Evolutionary conservation across 208 protist species (phyloP).

Genomic region (Leishmania tropica): DNA sequence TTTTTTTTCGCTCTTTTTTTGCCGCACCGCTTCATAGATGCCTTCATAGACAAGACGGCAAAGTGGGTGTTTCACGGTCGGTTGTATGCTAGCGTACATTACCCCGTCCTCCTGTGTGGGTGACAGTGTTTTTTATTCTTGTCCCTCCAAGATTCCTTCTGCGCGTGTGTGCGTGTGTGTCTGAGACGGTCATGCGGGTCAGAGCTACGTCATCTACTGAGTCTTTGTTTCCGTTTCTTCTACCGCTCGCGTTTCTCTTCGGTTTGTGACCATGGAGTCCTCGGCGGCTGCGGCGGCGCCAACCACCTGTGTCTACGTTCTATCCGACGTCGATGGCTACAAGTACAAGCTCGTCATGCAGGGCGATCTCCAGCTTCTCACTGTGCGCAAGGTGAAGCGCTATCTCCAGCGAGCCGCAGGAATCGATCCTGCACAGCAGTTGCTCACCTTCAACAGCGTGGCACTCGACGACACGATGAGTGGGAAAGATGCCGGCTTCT

Average conservation of each 20-base stretch:
- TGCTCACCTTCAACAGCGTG: slow-evolving; percentile 53
- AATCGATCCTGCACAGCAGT: slow-evolving; percentile 42
- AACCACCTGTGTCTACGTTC: slow-evolving; percentile 52
- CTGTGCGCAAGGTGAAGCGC: slow-evolving; percentile 56
- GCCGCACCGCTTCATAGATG: neutral
- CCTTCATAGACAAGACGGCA: neutral
- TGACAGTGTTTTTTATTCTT: neutral
- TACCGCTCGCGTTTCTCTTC: neutral
- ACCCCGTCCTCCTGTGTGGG: too few species aligned
- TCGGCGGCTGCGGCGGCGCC: neutral
- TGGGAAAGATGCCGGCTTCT: slow-evolving; percentile 58
- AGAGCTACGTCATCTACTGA: neutral
- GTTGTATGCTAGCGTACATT: neutral
- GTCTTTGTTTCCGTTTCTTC: slow-evolving; percentile 9
- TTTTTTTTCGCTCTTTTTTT: neutral
- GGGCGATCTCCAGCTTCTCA: slow-evolving; percentile 56
- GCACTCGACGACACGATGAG: slow-evolving; percentile 35
- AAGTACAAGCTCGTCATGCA: slow-evolving; percentile 88
- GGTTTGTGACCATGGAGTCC: neutral
- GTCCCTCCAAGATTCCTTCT: neutral
- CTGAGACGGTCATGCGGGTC: too few species aligned
- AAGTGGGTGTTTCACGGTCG: neutral
- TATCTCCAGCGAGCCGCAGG: slow-evolving; percentile 73
- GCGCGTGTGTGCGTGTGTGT: neutral
- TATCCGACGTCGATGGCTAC: slow-evolving; percentile 73